phyloP scores from a whole-genome alignment of 1,284 basidiomycete species.

The Pseudozyma flocculosa region DNA sequence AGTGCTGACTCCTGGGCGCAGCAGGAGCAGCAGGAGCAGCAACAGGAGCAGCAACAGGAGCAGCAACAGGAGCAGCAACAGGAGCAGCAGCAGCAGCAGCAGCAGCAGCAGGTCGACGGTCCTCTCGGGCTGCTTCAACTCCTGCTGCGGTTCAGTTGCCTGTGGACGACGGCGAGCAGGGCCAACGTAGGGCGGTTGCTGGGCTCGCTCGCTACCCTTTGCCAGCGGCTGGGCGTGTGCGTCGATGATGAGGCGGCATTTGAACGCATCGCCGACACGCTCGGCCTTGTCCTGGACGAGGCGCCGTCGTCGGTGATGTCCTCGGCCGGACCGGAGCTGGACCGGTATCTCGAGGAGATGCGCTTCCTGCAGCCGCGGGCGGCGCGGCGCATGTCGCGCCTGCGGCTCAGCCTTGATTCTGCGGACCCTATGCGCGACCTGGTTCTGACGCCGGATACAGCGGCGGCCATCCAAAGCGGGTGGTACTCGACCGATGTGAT shows the following conservation, averaged over 20 bases:
- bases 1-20: no score
- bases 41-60: no score
- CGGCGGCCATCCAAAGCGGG: constrained; percentile 14
- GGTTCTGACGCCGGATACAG: constrained; percentile 15
- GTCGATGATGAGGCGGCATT: constrained; percentile 9
- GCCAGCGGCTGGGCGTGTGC: constrained; percentile 7
- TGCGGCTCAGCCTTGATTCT: constrained; percentile 14
- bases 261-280: constrained; percentile 16
- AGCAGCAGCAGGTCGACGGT: constrained; percentile 1
- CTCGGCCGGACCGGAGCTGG: constrained; percentile 12
- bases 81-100: no score
- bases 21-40: no score
- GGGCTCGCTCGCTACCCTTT: constrained; percentile 13
- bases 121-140: constrained; percentile 21
- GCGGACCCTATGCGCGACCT: constrained; percentile 3
- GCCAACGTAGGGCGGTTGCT: constrained; percentile 8
- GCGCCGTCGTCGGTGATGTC: constrained; percentile 6
- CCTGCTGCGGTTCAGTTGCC: constrained; percentile 23
- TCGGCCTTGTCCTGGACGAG: constrained; percentile 31
- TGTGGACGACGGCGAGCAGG: constrained; percentile 21
- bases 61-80: no score
- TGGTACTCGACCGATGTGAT: constrained; percentile 22
- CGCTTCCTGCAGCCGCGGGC: constrained; percentile 13
- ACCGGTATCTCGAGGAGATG: constrained; percentile 8
- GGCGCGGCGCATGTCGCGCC: constrained; percentile 8